Percentiles rank a stretch among this genome's conserved stretches.
Conservation (phyloP, 2,329 filamentous ascomycete species). For the Fusarium pseudonygamai region DNA sequence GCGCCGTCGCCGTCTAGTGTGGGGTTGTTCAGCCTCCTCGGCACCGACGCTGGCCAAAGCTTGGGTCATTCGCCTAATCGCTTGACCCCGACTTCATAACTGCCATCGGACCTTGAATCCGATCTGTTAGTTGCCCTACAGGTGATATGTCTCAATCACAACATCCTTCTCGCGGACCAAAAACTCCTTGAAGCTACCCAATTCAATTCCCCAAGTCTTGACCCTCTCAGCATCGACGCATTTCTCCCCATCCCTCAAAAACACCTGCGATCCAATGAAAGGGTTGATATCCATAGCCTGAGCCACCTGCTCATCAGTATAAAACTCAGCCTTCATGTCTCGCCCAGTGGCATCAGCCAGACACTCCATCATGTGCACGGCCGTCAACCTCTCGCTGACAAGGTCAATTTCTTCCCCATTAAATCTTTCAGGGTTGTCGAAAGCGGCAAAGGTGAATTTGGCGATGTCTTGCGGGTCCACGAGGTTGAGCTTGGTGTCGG, state of each 20-base stretch:
- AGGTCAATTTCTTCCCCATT: neutral
- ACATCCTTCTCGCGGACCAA: neutral
- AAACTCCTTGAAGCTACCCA: neutral
- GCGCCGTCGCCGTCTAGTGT: no score
- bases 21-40: no score
- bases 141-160: neutral
- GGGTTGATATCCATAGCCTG: neutral
- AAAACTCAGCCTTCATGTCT: neutral
- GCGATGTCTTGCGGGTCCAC: neutral
- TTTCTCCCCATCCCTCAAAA: neutral
- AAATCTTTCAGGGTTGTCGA: accelerated
- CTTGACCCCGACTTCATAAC: no score
- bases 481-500: neutral
- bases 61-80: no score
- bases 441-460: accelerated
- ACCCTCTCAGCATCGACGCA: neutral
- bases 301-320: neutral
- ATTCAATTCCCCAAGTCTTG: neutral
- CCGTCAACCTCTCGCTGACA: neutral
- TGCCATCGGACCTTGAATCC: neutral
- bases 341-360: neutral
- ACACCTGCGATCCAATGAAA: neutral
- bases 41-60: no score
- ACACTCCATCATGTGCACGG: neutral
- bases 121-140: neutral